Evolutionary conservation across 768 basidiomycete species (phyloP).

Genomic region (Mycena maculata): DNA sequence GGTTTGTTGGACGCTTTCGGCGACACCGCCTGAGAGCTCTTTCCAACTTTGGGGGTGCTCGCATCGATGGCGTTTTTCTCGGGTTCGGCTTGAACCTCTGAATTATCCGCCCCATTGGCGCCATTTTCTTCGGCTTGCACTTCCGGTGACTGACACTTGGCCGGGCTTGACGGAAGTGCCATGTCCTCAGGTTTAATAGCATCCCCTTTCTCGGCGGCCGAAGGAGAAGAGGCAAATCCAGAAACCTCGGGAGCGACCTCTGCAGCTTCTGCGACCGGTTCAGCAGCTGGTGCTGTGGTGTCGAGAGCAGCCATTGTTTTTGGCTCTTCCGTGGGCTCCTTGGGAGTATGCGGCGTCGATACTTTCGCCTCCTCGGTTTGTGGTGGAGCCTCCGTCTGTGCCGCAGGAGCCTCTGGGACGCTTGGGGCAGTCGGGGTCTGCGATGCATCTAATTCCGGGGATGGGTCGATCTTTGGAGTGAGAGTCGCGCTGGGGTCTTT

Average conservation of each 20-base stretch:
- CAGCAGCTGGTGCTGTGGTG: neutral
- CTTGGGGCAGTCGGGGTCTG: conserved; percentile 5
- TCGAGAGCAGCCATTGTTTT: neutral
- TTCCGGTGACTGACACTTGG: neutral
- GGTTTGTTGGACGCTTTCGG: conserved; percentile 6
- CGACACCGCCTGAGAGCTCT: neutral
- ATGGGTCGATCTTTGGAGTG: conserved; percentile 13
- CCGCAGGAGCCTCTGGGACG: neutral
- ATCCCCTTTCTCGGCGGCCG: neutral
- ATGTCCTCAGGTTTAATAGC: neutral
- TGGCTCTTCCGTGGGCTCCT: neutral
- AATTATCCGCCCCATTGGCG: neutral
- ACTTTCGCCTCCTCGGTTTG: neutral
- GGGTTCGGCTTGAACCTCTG: neutral
- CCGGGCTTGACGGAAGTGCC: conserved; percentile 9
- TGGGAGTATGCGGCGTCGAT: conserved; percentile 7
- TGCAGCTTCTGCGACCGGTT: neutral
- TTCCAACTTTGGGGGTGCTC: neutral
- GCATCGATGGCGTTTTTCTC: neutral
- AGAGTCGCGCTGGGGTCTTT: conserved; percentile 5
- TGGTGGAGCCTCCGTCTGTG: neutral
- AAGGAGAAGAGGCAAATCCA: neutral
- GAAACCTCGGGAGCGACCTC: neutral
- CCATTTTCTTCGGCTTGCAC: neutral
- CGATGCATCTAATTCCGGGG: neutral